phyloP scores from a whole-genome alignment of 1,139 yeast species.

The Eremothecium coryli region DNA sequence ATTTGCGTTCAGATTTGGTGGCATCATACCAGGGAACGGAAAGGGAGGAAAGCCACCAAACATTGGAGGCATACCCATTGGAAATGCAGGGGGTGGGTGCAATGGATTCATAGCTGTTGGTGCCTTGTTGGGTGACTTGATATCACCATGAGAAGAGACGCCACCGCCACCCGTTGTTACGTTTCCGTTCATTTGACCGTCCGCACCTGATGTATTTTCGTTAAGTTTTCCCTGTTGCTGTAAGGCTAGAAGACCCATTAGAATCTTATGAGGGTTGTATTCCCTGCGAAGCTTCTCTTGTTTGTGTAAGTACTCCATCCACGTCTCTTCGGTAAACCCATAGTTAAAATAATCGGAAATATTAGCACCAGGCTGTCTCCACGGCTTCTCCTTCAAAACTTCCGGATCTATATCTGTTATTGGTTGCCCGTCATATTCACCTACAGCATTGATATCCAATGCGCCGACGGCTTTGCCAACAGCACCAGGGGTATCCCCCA shows the following conservation, averaged over 20 bases:
- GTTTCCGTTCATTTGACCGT: constrained; percentile 1
- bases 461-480: constrained; percentile 31
- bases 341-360: constrained; percentile 88
- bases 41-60: constrained; percentile 33
- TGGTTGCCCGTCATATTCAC: constrained; percentile 73
- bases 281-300: constrained; percentile 78
- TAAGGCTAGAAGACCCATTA: constrained; percentile 35
- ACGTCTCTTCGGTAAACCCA: constrained; percentile 92
- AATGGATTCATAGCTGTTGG: constrained; percentile 18
- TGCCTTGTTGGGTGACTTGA: constrained; percentile 14
- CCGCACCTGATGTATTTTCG: constrained; percentile 7
- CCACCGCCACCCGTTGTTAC: constrained; percentile 8
- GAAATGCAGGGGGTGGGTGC: constrained; percentile 24
- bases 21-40: constrained; percentile 32
- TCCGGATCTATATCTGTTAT: constrained; percentile 77
- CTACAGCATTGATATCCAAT: constrained; percentile 71
- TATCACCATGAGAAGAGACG: constrained; percentile 9
- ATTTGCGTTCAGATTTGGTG: constrained; percentile 10
- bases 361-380: constrained; percentile 98
- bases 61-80: constrained; percentile 32
- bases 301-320: constrained; percentile 87
- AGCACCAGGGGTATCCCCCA: constrained; percentile 30
- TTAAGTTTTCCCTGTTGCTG: constrained; percentile 31
- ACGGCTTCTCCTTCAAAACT: constrained; percentile 83
- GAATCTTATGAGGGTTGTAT: constrained; percentile 49